Evolutionary conservation across 768 basidiomycete species (phyloP).

Genomic region (Saitozyma sp.): DNA sequence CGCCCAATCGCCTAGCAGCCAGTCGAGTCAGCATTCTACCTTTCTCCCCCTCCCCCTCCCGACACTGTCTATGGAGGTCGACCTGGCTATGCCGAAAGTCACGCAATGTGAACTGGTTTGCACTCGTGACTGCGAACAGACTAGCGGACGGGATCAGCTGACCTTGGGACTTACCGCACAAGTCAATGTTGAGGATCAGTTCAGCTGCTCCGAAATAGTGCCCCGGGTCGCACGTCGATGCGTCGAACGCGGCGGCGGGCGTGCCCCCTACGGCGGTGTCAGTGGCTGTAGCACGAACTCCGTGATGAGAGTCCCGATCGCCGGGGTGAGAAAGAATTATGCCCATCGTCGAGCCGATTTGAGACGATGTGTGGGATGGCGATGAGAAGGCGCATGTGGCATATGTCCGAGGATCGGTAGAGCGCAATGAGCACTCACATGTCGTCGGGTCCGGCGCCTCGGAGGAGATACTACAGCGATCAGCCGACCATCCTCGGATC

Average conservation of each 20-base stretch:
- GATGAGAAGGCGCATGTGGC: background rate
- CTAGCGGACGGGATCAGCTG: background rate
- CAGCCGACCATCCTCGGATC: slow-evolving; percentile 6
- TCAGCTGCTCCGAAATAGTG: slow-evolving; percentile 46
- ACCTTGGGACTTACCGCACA: slow-evolving; percentile 40
- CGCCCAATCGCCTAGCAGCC: slow-evolving; percentile 46
- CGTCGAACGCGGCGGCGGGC: slow-evolving; percentile 40
- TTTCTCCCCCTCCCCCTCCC: too few species aligned
- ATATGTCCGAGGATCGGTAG: background rate
- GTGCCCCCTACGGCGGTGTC: slow-evolving; percentile 40
- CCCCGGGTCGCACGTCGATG: slow-evolving; percentile 45
- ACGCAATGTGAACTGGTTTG: background rate
- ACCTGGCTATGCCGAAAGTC: too few species aligned
- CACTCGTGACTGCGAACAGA: background rate
- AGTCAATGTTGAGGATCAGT: slow-evolving; percentile 48
- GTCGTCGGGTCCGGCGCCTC: slow-evolving; percentile 22
- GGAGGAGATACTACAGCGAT: slow-evolving; percentile 21
- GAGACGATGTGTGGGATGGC: too few species aligned
- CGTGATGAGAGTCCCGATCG: too few species aligned
- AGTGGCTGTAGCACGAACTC: too few species aligned
- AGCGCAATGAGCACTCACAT: slow-evolving; percentile 24
- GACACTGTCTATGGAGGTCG: too few species aligned
- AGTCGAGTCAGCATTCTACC: slow-evolving; percentile 3
- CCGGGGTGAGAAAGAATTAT: too few species aligned
- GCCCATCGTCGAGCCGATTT: too few species aligned